These are phyloP conservation scores for Fusarium avenaceum DNA, from an alignment of 2,329 filamentous ascomycete species.

Conservation along the genomic window DNA sequence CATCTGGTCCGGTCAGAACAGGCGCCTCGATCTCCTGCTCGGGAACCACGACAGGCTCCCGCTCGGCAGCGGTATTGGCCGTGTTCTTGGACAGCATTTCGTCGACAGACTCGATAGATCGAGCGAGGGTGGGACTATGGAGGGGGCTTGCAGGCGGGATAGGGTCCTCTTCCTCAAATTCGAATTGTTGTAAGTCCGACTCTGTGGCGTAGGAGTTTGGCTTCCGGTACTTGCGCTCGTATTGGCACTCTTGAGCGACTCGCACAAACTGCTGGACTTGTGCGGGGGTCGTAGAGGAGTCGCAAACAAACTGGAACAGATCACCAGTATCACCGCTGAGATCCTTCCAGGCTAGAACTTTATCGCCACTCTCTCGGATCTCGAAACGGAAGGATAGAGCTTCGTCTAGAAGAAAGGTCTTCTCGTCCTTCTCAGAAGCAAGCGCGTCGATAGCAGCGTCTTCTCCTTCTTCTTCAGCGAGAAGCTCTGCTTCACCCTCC, in stretches of 20 bases:
- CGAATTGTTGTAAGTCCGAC: conserved; percentile 84
- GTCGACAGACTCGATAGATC: conserved; percentile 70
- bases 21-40: conserved; percentile 52
- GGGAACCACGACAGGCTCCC: conserved; percentile 54
- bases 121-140: conserved; percentile 68
- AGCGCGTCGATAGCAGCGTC: conserved; percentile 83
- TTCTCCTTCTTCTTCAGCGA: conserved; percentile 90
- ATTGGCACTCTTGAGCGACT: conserved; percentile 92
- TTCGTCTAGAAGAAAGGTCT: conserved; percentile 96
- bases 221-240: conserved; percentile 93
- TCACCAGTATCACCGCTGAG: conserved; percentile 93
- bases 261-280: conserved; percentile 85
- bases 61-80: conserved; percentile 63
- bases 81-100: conserved; percentile 66
- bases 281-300: conserved; percentile 75
- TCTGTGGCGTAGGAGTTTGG: conserved; percentile 84
- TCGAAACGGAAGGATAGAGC: conserved; percentile 88
- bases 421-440: conserved; percentile 89
- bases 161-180: conserved; percentile 76
- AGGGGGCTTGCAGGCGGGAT: conserved; percentile 75
- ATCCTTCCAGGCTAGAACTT: conserved; percentile 94
- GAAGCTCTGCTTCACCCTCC: conserved; percentile 92
- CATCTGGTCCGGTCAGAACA: conserved; percentile 41
- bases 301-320: conserved; percentile 98
- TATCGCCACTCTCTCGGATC: conserved; percentile 82